These are phyloP conservation scores for Melocanna baccifera DNA, from an alignment of 176 grass and related monocot genomes.

Conservation along the genomic window DNA sequence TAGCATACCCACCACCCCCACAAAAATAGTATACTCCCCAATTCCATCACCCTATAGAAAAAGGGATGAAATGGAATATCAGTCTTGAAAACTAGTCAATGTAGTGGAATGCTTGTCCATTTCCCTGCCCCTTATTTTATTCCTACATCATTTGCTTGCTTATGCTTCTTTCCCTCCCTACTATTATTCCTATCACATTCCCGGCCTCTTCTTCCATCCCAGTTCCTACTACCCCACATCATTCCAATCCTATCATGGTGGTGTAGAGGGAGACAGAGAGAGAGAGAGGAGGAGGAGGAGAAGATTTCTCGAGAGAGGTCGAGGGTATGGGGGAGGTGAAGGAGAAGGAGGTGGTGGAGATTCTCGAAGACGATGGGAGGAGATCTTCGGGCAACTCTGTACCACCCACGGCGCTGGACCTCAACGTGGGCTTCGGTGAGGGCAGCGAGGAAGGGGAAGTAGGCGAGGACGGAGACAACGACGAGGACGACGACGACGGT, in stretches of 20 bases:
- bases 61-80: slow-evolving; percentile 49
- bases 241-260: slow-evolving; percentile 51
- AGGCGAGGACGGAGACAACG: slow-evolving; percentile 6
- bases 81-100: slow-evolving; percentile 79
- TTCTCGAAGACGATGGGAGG: slow-evolving; percentile 39
- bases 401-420: slow-evolving; percentile 43
- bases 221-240: slow-evolving; percentile 31
- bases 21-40: slow-evolving; percentile 40
- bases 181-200: slow-evolving; percentile 47
- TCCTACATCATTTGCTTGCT: slow-evolving; percentile 37
- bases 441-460: slow-evolving; percentile 6
- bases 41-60: slow-evolving; percentile 56
- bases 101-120: slow-evolving; percentile 72
- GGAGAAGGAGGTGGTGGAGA: slow-evolving; percentile 49
- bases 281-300: slow-evolving; percentile 2
- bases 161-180: slow-evolving; percentile 25
- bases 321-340: slow-evolving; percentile 45
- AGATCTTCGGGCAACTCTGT: slow-evolving; percentile 27
- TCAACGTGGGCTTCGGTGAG: slow-evolving; percentile 56
- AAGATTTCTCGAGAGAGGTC: slow-evolving; percentile 18
- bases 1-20: slow-evolving; percentile 12
- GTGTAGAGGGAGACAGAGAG: slow-evolving; percentile 40
- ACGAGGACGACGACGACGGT: slow-evolving; percentile 4
- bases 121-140: slow-evolving; percentile 52
- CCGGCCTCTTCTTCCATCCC: slow-evolving; percentile 55